Base-by-base conservation (phyloP, 2,329 filamentous ascomycete species). In the Ilyonectria robusta region DNA sequence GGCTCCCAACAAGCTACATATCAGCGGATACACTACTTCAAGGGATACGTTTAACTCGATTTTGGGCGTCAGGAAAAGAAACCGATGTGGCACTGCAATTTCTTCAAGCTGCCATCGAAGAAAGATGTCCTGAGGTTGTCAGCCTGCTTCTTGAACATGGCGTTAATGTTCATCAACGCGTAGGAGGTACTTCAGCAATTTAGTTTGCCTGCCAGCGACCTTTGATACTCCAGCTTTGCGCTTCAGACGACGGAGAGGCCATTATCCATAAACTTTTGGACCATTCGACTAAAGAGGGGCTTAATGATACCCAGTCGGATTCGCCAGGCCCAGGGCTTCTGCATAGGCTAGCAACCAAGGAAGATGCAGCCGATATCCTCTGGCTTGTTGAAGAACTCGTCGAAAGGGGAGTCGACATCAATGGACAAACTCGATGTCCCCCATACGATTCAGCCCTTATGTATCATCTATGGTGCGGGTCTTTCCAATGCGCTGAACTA, bases 301-400 rank as follows among this genome's bases (percentile, higher is more conserved):
- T 61, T 26, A 31, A 53, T 3, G 51, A 60, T 0, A 10, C 8
- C 0, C 1, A 0, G 1, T 15, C 44, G 0, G 35, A 15, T n/a
- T 7, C 1, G 0, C 6, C 11, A 3, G 5, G 33, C 0, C 1
- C 1, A 0, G 13, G 53, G 5, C 59, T 62, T 1, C 26, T 67
- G 0, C 64, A 69, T 31, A 47, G 48, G 0, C 23, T 56, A 15
- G 59, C 64, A 0, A 58, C 55, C 2, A 5, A 8, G 1, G 29
- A 33, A 6, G 21, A 47, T 11, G 26, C 26, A 1, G 13, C 1
- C 0, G 3, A 33, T 0, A 42, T 57, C 0, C 1, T 46, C 2
- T 69, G 64, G 67, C 13, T 67, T 10, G 9, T 13, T 5, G 31
- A 69, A n/a, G 55, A 26, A 2, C 55, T 69, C 19, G 42, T 67